These are phyloP conservation scores for Corymbia maculata DNA, from an alignment of 345 rosid genomes.

Conservation along the genomic window DNA sequence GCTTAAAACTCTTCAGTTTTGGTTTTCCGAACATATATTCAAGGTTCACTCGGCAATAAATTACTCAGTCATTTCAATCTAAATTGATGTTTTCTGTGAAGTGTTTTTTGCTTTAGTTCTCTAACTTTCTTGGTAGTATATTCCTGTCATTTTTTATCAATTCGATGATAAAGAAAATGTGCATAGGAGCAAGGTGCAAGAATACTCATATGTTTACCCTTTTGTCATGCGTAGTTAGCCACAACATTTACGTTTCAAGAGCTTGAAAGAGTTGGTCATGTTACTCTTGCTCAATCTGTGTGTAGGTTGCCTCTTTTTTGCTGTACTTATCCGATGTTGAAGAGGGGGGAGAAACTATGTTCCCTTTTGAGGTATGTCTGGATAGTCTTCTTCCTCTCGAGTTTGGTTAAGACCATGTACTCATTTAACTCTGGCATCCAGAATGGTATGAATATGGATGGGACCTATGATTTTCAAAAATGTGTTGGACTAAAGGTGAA, in stretches of 20 bases:
- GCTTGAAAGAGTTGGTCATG: not conserved
- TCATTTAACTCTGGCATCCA: conserved; percentile 7
- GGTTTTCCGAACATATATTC: not conserved
- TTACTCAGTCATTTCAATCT: not conserved
- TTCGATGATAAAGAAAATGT: not conserved
- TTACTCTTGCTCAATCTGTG: not conserved
- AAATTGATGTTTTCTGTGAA: not conserved
- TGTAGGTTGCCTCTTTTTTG: conserved; percentile 53
- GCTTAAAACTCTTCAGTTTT: not conserved
- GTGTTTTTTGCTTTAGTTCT: not conserved
- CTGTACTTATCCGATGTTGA: conserved; percentile 53
- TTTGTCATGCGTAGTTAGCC: not conserved
- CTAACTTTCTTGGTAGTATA: not conserved
- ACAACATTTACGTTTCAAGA: not conserved
- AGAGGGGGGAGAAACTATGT: conserved; percentile 72
- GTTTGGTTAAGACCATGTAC: not conserved
- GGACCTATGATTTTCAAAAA: conserved; percentile 29
- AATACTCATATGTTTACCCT: not conserved
- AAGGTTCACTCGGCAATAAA: not conserved
- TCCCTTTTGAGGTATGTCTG: conserved; percentile 54
- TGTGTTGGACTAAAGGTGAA: conserved; percentile 55
- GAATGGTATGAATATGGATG: conserved; percentile 32
- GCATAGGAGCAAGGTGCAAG: not conserved
- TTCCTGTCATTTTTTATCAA: not conserved
- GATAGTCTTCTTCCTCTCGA: not conserved